Evolutionary conservation across 768 basidiomycete genomes (phyloP).

Genomic region (Xerocomus potaroensis): DNA sequence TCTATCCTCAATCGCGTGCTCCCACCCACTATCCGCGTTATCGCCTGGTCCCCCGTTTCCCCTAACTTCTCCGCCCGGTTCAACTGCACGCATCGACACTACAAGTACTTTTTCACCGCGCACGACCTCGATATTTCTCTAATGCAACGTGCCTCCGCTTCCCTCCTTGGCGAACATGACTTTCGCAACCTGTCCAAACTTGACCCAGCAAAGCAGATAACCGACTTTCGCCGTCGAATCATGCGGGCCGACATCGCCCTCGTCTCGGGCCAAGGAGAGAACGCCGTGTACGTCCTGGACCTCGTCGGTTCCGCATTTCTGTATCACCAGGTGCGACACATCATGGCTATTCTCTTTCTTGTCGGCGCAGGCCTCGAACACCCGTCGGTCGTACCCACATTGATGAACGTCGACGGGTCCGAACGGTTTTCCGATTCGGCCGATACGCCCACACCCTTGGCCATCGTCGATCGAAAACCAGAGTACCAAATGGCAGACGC

Average conservation of each 20-base stretch:
- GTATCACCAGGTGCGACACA: slow-evolving; percentile 94
- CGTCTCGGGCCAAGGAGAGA: slow-evolving; percentile 35
- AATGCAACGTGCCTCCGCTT: slow-evolving; percentile 72
- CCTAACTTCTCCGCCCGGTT: slow-evolving; percentile 82
- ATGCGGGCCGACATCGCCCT: slow-evolving; percentile 58
- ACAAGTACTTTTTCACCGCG: slow-evolving; percentile 94
- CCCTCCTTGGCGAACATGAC: slow-evolving; percentile 86
- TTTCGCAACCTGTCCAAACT: slow-evolving; percentile 95
- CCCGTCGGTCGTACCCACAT: slow-evolving; percentile 61
- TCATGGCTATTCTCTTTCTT: slow-evolving; percentile 88
- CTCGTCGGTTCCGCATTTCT: slow-evolving; percentile 86
- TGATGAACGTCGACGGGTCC: slow-evolving; percentile 64
- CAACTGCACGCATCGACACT: slow-evolving; percentile 83
- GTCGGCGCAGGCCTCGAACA: slow-evolving; percentile 77
- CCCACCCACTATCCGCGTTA: slow-evolving; percentile 82
- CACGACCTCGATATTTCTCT: slow-evolving; percentile 59
- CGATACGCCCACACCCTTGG: slow-evolving; percentile 32
- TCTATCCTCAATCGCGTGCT: slow-evolving; percentile 81
- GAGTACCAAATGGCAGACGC: slow-evolving; percentile 93
- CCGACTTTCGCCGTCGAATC: slow-evolving; percentile 68
- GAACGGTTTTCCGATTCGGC: slow-evolving; percentile 1
- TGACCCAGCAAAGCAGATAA: slow-evolving; percentile 88
- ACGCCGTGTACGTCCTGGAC: slow-evolving; percentile 63
- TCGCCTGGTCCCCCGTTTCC: slow-evolving; percentile 91
- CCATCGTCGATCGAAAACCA: slow-evolving; percentile 69